Percentiles rank a stretch among this genome's conserved stretches.
These are phyloP conservation scores for Myxozyma udenii DNA, from an alignment of 805 yeast genomes.

Conservation along the genomic window DNA sequence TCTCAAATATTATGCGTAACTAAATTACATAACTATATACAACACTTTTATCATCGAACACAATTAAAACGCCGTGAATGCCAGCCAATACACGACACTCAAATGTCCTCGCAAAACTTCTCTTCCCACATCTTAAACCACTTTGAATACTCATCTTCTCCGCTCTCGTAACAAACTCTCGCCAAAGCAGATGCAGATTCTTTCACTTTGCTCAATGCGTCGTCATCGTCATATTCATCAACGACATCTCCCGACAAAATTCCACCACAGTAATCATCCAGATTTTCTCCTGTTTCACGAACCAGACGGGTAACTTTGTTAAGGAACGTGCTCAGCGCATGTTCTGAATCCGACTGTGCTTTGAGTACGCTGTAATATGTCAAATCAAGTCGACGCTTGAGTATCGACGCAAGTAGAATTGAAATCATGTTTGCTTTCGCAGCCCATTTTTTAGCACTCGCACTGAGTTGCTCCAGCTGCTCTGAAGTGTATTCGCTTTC, in stretches of 20 bases:
- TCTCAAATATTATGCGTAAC: no score
- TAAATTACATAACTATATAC: no score
- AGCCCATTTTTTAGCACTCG: conserved; percentile 10
- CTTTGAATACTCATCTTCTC: conserved; percentile 13
- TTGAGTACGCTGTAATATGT: neutral
- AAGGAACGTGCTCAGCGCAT: neutral
- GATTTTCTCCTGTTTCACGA: neutral
- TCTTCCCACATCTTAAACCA: conserved; percentile 18
- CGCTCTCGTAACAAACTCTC: neutral
- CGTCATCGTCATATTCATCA: neutral
- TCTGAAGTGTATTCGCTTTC: conserved; percentile 1
- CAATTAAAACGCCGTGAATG: no score
- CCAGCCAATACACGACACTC: no score
- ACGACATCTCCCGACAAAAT: neutral
- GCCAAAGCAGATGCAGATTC: conserved; percentile 1
- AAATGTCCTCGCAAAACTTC: conserved; percentile 11
- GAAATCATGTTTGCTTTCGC: conserved; percentile 8
- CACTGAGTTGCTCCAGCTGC: neutral
- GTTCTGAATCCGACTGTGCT: neutral
- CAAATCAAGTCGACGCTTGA: conserved; percentile 17
- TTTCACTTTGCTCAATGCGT: neutral
- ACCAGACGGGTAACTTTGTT: conserved; percentile 1
- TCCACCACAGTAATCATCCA: conserved; percentile 1
- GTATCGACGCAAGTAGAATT: conserved; percentile 11
- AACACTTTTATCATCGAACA: no score